phyloP scores from a whole-genome alignment of 805 yeast genomes.

The Kluyveromyces starmeri region DNA sequence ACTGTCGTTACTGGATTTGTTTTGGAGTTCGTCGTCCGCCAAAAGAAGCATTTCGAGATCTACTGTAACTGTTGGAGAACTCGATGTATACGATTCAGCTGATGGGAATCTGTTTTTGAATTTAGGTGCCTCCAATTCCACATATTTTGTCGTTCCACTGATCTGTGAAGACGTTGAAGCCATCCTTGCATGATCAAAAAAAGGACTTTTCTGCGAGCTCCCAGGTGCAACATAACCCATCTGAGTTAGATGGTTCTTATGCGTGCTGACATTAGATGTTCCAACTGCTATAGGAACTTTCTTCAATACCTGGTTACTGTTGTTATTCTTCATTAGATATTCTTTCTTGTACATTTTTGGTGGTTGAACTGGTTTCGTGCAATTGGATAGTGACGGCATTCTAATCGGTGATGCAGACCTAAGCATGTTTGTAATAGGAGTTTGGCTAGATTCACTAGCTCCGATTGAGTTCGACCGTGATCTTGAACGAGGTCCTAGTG shows the following conservation, averaged over 20 bases:
- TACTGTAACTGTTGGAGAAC: slow-evolving; percentile 1
- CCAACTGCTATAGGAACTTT: not conserved
- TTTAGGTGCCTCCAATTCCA: not conserved
- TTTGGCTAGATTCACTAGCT: slow-evolving; percentile 14
- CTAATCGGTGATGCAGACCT: slow-evolving; percentile 24
- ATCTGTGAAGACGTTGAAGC: slow-evolving; percentile 8
- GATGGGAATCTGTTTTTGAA: not conserved
- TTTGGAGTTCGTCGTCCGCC: not conserved
- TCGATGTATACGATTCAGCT: slow-evolving; percentile 4
- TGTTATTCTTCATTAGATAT: slow-evolving; percentile 4
- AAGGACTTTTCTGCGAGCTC: not conserved
- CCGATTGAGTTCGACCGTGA: slow-evolving; percentile 1
- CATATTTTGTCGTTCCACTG: slow-evolving; percentile 1
- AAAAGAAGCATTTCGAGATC: not conserved
- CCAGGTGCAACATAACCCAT: too few relatives aligned
- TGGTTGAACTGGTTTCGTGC: slow-evolving; percentile 1
- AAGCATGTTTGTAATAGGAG: slow-evolving; percentile 15
- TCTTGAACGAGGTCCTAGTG: slow-evolving; percentile 2
- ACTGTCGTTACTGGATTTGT: not conserved
- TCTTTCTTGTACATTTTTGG: slow-evolving; percentile 6
- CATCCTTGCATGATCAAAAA: slow-evolving; percentile 4
- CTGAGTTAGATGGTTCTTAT: not conserved
- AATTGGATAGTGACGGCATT: not conserved
- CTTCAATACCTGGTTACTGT: slow-evolving; percentile 4
- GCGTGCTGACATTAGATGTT: not conserved